Evolutionary conservation across 441 rosid genomes (phyloP), one percentile per base, ranked within the genome.

Genomic region (Gossypium trilobum): DNA sequence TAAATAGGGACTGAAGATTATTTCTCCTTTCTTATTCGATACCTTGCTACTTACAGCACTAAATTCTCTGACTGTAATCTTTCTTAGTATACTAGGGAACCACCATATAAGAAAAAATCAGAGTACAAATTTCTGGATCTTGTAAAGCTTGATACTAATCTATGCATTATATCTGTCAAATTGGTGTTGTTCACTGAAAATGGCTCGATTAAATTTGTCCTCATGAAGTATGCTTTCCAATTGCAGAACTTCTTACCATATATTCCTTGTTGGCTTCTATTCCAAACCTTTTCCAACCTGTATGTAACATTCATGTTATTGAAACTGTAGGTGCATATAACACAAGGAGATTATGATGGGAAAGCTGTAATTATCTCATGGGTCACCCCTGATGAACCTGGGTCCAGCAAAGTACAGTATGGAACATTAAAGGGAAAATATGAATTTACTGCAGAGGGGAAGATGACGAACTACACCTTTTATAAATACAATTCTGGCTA

Each of bases 261-360:
- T 2, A 27, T 60, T 0, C n/a, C 3, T 54, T 55, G 17, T 3
- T 25, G 25, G 8, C 74, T 74, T 75, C 36, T 36, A 39, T 58
- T 70, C 14, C 14, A 25, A 17, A 22, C 33, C 39, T 66, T 23
- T 1, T 1, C 48, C 52, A 0, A 36, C 29, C 51, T 78, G 48
- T 50, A 54, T 16, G 3, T 74, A 52, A 66, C 60, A 1, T 68
- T 48, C 68, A 61, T 73, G 33, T 68, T 31, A 5, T 60, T n/a
- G 72, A 55, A 31, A 64, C 56, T 77, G 25, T 73, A 91, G 97
- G 99, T 95, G 20, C 99, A 83, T 83, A 88, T 95, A 72, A 92
- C 97, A 14, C 99, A 95, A 85, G 98, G 98, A 63, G 97, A 95
- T 78, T 91, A 95, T 71, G 86, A 88, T 71, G 99, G 99, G 50